Evolutionary conservation across 805 yeast genomes (phyloP).

Genomic region (Candida oleophila): DNA sequence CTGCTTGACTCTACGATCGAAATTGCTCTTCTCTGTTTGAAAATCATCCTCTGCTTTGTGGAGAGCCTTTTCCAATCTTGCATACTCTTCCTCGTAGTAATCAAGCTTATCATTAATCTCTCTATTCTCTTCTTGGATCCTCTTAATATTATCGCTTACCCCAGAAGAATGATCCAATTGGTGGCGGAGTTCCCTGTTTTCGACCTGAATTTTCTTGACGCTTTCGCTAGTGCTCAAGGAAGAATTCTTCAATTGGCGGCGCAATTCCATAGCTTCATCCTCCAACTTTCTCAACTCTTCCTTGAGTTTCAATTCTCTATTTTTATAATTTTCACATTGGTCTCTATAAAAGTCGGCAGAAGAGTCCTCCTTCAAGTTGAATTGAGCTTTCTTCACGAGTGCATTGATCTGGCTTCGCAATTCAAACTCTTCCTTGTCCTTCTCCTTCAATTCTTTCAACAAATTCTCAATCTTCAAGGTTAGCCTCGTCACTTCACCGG

Average conservation of each 20-base stretch:
- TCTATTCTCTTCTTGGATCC: slow-evolving; percentile 15
- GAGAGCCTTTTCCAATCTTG: slow-evolving; percentile 20
- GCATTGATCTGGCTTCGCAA: slow-evolving; percentile 22
- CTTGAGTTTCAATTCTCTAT: slow-evolving; percentile 16
- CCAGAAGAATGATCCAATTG: not conserved
- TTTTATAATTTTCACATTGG: slow-evolving; percentile 22
- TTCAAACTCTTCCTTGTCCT: slow-evolving; percentile 20
- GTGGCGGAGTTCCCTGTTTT: not conserved
- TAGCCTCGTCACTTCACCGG: slow-evolving; percentile 12
- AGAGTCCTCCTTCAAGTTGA: slow-evolving; percentile 7
- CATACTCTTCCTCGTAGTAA: slow-evolving; percentile 29
- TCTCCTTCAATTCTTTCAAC: slow-evolving; percentile 19
- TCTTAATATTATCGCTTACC: slow-evolving; percentile 1
- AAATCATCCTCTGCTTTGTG: slow-evolving; percentile 24
- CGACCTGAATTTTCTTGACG: not conserved
- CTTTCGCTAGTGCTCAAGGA: not conserved
- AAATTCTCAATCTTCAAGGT: slow-evolving; percentile 16
- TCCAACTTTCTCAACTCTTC: slow-evolving; percentile 17
- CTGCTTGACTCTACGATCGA: slow-evolving; percentile 17
- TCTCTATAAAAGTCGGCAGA: slow-evolving; percentile 14
- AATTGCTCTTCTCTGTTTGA: slow-evolving; percentile 13
- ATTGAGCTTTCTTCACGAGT: slow-evolving; percentile 17
- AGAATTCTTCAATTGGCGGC: not conserved
- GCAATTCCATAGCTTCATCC: not conserved
- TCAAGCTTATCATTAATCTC: slow-evolving; percentile 25